phyloP scores from a whole-genome alignment of 805 yeast genomes.

The Metschnikowia kofuensis region DNA sequence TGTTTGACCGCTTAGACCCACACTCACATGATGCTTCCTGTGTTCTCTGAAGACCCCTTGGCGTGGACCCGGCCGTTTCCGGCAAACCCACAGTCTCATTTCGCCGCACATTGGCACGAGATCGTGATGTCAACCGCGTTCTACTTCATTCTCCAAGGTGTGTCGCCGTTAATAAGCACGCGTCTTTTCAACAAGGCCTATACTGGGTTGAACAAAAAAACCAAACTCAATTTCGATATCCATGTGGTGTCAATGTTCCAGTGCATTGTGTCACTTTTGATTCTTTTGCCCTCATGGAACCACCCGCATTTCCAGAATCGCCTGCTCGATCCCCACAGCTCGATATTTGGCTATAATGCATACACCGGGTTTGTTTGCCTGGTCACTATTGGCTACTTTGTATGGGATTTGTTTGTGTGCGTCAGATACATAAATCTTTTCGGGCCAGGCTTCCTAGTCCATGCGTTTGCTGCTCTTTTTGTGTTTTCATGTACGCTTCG shows the following conservation, averaged over 20 bases:
- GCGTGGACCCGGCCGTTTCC: constrained; percentile 47
- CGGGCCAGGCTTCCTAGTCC: constrained; percentile 79
- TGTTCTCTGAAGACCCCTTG: constrained; percentile 40
- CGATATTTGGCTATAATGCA: constrained; percentile 67
- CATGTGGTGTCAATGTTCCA: constrained; percentile 90
- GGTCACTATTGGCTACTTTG: constrained; percentile 77
- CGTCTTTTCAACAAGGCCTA: constrained; percentile 53
- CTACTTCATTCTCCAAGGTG: constrained; percentile 53
- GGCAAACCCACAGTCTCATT: constrained; percentile 38
- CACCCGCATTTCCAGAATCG: constrained; percentile 46
- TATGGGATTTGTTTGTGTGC: constrained; percentile 86
- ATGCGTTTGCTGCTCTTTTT: constrained; percentile 76
- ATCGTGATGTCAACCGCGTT: constrained; percentile 55
- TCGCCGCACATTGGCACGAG: constrained; percentile 72
- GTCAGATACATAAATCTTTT: constrained; percentile 58
- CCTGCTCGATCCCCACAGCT: constrained; percentile 37
- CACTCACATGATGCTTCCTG: constrained; percentile 20
- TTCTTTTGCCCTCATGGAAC: constrained; percentile 63
- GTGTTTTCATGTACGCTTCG: constrained; percentile 63
- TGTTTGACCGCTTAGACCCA: neutral
- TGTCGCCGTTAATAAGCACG: constrained; percentile 52
- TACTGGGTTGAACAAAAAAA: constrained; percentile 41
- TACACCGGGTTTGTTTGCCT: constrained; percentile 73
- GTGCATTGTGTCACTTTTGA: constrained; percentile 58
- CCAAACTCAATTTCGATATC: constrained; percentile 76